Conservation (phyloP, 179 eudicot species). For the Gypsophila paniculata region DNA sequence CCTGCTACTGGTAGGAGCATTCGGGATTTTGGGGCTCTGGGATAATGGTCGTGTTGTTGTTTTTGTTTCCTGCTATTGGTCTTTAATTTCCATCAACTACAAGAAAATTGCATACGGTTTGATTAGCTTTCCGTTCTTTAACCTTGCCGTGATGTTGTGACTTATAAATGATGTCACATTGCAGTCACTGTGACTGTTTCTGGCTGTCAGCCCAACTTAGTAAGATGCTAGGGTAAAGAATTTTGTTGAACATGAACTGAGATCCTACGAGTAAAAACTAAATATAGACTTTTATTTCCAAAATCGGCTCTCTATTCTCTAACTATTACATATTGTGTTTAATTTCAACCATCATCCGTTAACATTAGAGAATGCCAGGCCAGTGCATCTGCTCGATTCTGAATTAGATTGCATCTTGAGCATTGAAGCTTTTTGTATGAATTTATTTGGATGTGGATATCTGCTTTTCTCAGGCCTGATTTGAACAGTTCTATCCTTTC, state of each 20-base stretch:
- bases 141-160: not conserved
- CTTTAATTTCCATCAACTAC: not conserved
- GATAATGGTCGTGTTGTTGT: too few species aligned
- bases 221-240: too few species aligned
- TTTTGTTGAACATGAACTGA: not conserved
- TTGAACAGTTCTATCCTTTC: constrained; percentile 11
- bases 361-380: not conserved
- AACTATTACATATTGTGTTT: not conserved
- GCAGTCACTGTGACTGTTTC: not conserved
- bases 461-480: not conserved
- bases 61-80: too few species aligned
- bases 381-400: not conserved
- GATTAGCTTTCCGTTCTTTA: not conserved
- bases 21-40: too few species aligned
- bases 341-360: not conserved
- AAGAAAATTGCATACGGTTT: not conserved
- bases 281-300: not conserved
- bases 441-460: not conserved
- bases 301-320: not conserved
- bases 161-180: not conserved
- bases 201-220: not conserved
- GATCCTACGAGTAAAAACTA: not conserved
- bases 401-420: not conserved
- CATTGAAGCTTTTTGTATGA: not conserved
- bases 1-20: too few species aligned